Evolutionary conservation across 345 rosid species (phyloP), one percentile per base, ranked within the genome.

Genomic region (Streptanthus diversifolius): DNA sequence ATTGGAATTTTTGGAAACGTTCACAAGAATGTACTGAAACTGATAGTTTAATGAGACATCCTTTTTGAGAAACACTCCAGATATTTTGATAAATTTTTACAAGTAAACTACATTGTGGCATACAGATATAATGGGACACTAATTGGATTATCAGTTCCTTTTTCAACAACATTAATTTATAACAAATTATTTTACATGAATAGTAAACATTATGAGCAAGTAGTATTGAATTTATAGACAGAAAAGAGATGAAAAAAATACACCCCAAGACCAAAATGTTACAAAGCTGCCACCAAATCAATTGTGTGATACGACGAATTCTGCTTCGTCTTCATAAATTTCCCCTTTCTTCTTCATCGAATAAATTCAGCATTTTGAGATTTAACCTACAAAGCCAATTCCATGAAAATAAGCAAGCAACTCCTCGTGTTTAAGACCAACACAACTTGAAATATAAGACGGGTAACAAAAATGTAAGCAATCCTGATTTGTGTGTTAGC

Each of bases 211-310:
- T 52, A 14, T 8, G 14, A 27, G 27, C 2, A 25, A 25, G 39
- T 53, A 39, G 76, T 35, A 11, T 21, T 21, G 43, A 15, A 12
- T 67, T 53, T 75, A 61, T 75, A 61, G 33, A 76, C 75, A 70
- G 52, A 41, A 27, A 8, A 18, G 30, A 61, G 49, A 67, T 59
- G 47, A 30, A 55, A 63, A 1, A 29, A 25, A 54, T 69, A 69
- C 25, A 75, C 58, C 49, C 51, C 52, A 22, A 76, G 35, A 69
- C 25, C 65, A 54, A 54, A 68, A 62, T 63, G 74, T 69, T 68
- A 76, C 79, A 69, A 54, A 63, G 63, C 66, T 61, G 60, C 40
- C 66, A 76, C 70, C 60, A 76, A 25, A 76, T 33, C 65, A 63
- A 41, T 25, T 5, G 47, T 5, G 47, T 18, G 30, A 61, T n/a